These are phyloP conservation scores for Sclerotinia glacialis DNA, from an alignment of 2,329 filamentous ascomycete species.

Conservation along the genomic window DNA sequence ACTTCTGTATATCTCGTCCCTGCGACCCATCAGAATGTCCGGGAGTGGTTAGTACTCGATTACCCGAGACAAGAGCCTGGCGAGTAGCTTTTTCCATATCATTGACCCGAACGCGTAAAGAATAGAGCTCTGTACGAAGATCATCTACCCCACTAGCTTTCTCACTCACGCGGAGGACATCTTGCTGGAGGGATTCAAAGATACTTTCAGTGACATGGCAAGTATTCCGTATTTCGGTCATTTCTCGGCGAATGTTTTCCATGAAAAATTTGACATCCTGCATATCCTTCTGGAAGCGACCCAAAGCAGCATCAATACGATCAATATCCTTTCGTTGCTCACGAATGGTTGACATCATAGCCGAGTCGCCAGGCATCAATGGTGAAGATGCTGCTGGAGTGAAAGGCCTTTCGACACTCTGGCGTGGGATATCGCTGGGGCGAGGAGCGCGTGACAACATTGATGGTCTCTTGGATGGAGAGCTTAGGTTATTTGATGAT, in stretches of 20 bases:
- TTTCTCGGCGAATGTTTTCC: constrained; percentile 33
- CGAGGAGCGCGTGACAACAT: not conserved
- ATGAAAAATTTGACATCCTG: constrained; percentile 37
- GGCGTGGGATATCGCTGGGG: not conserved
- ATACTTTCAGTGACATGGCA: not conserved
- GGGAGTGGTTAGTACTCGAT: not conserved
- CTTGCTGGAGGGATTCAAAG: constrained; percentile 16
- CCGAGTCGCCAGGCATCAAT: not conserved
- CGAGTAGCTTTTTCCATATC: constrained; percentile 3
- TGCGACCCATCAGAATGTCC: not conserved
- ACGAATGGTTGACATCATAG: not conserved
- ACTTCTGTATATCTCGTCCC: not conserved
- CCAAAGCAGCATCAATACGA: constrained; percentile 33
- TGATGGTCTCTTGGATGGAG: not conserved
- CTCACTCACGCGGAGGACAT: constrained; percentile 26
- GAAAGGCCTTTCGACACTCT: not conserved
- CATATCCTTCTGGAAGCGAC: constrained; percentile 36
- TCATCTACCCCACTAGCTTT: constrained; percentile 35
- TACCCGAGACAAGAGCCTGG: not conserved
- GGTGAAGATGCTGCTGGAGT: constrained; percentile 1
- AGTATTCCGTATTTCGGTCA: constrained; percentile 15
- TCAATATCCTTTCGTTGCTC: constrained; percentile 37
- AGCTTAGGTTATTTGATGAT: constrained; percentile 12
- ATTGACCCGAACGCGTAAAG: constrained; percentile 6
- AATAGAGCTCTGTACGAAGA: constrained; percentile 17